Evolutionary conservation across 768 basidiomycete species (phyloP), one percentile per base, ranked within the genome.

Genomic region (Auricularia heimuer): DNA sequence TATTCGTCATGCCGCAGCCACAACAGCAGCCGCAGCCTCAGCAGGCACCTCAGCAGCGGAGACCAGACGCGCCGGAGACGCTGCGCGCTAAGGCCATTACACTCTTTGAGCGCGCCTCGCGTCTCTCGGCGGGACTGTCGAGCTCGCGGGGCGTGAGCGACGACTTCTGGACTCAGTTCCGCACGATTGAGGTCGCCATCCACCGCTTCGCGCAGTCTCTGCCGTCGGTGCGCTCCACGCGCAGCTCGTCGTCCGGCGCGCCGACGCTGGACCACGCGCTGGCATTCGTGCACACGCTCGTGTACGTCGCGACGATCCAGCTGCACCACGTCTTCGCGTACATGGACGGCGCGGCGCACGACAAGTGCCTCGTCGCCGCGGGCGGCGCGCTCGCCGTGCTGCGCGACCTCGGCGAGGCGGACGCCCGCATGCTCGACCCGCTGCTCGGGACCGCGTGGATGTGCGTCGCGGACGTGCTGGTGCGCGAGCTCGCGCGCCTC

Each of bases 71-170:
- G 8, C 79, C 82, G 37, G 77, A 80, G 58, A 84, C 89, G 12
- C 75, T 89, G 68, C 84, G 87, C 67, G 86, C 81, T 63, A 92
- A 92, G 74, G 88, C 88, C 18, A 85, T 90, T n/a, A 81, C 87
- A 11, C 79, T 92, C 29, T 87, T 87, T 69, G 82, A 89, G 62
- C 83, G 83, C 58, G 88, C 90, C 39, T 82, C 86, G 67, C 77
- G 78, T 64, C 73, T 89, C 18, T 79, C 80, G 6, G 79, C 81
- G 29, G 80, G 75, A 68, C 56, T 60, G 11, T 60, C 56, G 4
- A 60, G 16, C 16, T 6, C 56, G 11, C 56, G 56, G 7, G 24
- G 24, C 56, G 56, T 60, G 16, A 71, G 67, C 60, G 62, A 70
- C 81, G 80, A 77, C 65, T 79, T 85, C 68, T 77, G 77, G 62